Evolutionary conservation across 2,329 filamentous ascomycete species (phyloP), one percentile per base, ranked within the genome.

Genomic region (Calonectria montana): DNA sequence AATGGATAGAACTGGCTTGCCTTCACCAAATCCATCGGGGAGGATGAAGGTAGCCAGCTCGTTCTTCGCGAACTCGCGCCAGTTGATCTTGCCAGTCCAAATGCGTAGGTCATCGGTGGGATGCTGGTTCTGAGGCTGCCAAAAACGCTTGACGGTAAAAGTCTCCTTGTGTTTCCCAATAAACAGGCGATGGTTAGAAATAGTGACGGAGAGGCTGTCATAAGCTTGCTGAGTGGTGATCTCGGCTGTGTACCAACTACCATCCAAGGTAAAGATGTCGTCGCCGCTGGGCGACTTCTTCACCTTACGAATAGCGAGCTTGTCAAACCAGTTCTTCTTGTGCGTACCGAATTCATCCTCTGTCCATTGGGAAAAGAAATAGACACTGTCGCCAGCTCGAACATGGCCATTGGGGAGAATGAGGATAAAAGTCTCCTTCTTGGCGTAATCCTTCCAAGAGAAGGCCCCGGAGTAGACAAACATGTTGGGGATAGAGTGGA

Each of bases 41-140:
- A 74, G 63, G 9, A 77, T 75, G 3, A 77, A 77, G 9, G 77
- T 75, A 27, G 73, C 73, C 0, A 35, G 35, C 55, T 77, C 76
- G 0, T 77, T 25, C 4, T 10, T 50, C 0, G 75, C 71, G 25
- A 65, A 76, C 1, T 35, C 13, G 2, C 48, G 3, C 67, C 71
- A 77, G 41, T 71, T 75, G 65, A 77, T 64, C 57, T 77, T 77
- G 8, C 76, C 75, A 10, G 76, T 76, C 75, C 75, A 77, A 1
- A 77, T 67, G 2, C 74, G 55, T 0, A 45, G 25, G 3, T 59
- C 57, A 0, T 57, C 73, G 8, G 68, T 76, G 1, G 57, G 27
- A 16, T 48, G 69, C 1, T 75, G 69, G 15, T 48, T 9, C 0
- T 76, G 12, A 23, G 75, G 72, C 25, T 75, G 39, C 74, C 73